phyloP scores from a whole-genome alignment of 2,329 filamentous ascomycete genomes.

The Ceratocystis diversiconidia region DNA sequence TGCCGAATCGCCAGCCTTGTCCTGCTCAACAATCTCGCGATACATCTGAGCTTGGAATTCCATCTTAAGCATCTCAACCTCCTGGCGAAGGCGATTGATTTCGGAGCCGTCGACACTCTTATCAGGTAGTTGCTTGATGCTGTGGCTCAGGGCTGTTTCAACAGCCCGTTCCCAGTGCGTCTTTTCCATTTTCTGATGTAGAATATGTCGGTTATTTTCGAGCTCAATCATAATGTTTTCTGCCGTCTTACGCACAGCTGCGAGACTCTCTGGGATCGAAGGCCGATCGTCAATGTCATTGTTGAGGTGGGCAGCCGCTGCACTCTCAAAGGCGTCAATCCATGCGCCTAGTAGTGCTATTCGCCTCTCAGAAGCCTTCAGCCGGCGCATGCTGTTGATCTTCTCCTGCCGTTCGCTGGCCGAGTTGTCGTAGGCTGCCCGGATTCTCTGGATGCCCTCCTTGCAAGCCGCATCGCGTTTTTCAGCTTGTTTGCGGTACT shows the following conservation, averaged over 20 bases:
- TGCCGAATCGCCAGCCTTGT: conserved; percentile 63
- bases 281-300: conserved; percentile 28
- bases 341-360: conserved; percentile 79
- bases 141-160: conserved; percentile 76
- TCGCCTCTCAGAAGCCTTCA: conserved; percentile 69
- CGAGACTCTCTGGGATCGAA: conserved; percentile 50
- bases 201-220: conserved; percentile 78
- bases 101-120: conserved; percentile 36
- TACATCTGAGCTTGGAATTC: conserved; percentile 71
- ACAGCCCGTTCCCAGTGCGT: conserved; percentile 76
- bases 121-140: conserved; percentile 60
- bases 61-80: conserved; percentile 73
- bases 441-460: conserved; percentile 68
- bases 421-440: conserved; percentile 71
- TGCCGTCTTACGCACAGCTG: conserved; percentile 72
- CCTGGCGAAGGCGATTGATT: conserved; percentile 54
- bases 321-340: conserved; percentile 79
- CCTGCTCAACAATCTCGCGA: conserved; percentile 64
- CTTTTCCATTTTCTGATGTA: conserved; percentile 69
- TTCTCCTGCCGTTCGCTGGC: conserved; percentile 65
- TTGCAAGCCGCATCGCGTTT: conserved; percentile 63
- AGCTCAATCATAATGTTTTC: conserved; percentile 79
- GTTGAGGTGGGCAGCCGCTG: conserved; percentile 49
- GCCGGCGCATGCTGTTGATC: conserved; percentile 62
- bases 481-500: conserved; percentile 80